Base-by-base conservation (phyloP, 176 grass and related monocot species). In the Otatea glauca region DNA sequence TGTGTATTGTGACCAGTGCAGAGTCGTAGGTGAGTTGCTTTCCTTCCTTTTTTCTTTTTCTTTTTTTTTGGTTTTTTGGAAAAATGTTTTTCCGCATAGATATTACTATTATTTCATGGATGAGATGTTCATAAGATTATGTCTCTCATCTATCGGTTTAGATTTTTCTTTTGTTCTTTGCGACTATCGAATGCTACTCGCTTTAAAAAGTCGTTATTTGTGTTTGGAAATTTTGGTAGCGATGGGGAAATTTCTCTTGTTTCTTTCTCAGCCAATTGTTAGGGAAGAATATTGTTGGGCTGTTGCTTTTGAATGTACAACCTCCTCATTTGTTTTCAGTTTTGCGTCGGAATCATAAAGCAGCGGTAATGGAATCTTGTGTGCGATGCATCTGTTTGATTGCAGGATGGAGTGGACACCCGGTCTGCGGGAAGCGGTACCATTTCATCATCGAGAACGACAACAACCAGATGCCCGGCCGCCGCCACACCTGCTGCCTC, bases 401-500 rank as follows among this genome's bases (percentile, higher is more conserved):
- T 92, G 81, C 71, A 99, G 96, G 96, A 16, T 99, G 96, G 96
- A 99, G 96, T 42, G 88, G 86, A 15, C 96, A 99, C 70, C 96
- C 96, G 0, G 96, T 99, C 27, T 99, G 96, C 55, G 91, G 89
- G 72, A 99, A 94, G 83, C 88, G 96, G 12, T 99, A 99, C 81
- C 96, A 99, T 91, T 99, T 99, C 81, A 92, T 99, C 74, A 92
- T 99, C 68, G 88, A 92, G 80, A 96, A 96, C 72, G 93, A 99
- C 54, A 90, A 65, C 76, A 86, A 83, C 62, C 76, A 94, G 73
- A 67, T 83, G 64, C 72, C 80, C 6, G 85, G 85, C 62, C 77
- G 80, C 65, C 85, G 77, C 14, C 65, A 86, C 23, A 92, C 88
- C 74, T 94, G 89, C 79, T 99, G 96, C 76, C 82, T 89, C 38